Evolutionary conservation across 257 asterid genomes (phyloP).

Genomic region (Dorcoceras hygrometricum): DNA sequence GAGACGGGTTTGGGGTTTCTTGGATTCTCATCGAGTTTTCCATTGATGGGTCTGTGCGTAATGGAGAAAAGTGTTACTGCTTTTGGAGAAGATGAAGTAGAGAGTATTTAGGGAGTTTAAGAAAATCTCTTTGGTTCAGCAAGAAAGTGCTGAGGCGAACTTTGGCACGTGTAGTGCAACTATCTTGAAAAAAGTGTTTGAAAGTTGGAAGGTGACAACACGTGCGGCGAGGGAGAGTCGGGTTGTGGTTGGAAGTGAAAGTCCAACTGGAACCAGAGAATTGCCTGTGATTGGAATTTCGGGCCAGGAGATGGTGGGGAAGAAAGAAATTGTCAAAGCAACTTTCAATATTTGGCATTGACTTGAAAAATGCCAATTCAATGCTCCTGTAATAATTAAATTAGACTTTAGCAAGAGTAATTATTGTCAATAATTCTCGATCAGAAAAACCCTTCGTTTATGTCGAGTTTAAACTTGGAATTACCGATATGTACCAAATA

Average conservation of each 20-base stretch:
- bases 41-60: slow-evolving; percentile 38
- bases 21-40: slow-evolving; percentile 41
- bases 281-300: slow-evolving; percentile 51
- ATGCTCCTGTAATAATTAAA: slow-evolving; percentile 17
- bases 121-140: slow-evolving; percentile 44
- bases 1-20: slow-evolving; percentile 35
- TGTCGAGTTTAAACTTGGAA: too few relatives aligned
- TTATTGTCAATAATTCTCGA: not conserved
- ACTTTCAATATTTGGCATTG: slow-evolving; percentile 47
- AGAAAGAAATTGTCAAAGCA: slow-evolving; percentile 38
- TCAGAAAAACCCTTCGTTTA: too few relatives aligned
- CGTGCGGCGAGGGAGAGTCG: slow-evolving; percentile 24
- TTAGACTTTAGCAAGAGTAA: not conserved
- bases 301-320: slow-evolving; percentile 39
- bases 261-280: slow-evolving; percentile 36
- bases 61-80: slow-evolving; percentile 23
- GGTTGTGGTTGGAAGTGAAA: not conserved
- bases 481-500: too few relatives aligned
- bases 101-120: not conserved
- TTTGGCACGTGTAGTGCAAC: not conserved
- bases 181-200: not conserved
- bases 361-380: slow-evolving; percentile 36
- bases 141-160: slow-evolving; percentile 25
- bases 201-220: not conserved
- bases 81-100: slow-evolving; percentile 2